phyloP scores from a whole-genome alignment of 2,329 filamentous ascomycete species.

The Penicillium hordei region DNA sequence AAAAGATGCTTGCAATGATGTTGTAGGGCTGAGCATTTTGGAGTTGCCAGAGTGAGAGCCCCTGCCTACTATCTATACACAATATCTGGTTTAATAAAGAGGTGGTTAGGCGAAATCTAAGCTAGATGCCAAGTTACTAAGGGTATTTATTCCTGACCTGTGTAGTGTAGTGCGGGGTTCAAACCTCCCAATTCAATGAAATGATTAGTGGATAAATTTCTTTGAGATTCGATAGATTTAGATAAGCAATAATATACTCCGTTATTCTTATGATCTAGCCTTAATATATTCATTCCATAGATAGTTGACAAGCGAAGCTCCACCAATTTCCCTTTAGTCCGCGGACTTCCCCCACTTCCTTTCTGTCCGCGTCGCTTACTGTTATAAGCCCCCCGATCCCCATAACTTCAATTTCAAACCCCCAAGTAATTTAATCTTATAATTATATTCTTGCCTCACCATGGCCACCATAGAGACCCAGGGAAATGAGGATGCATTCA shows the following conservation, averaged over 20 bases:
- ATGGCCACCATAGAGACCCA: neutral
- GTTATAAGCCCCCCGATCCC: neutral
- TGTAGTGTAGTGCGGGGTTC: neutral
- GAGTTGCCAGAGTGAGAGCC: too few species aligned
- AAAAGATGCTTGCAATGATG: too few species aligned
- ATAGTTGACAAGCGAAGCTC: neutral
- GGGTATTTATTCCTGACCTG: neutral
- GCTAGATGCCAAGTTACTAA: too few species aligned
- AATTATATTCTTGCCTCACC: neutral
- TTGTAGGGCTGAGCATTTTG: too few species aligned
- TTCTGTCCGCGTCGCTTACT: neutral
- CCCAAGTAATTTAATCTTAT: neutral
- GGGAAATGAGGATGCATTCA: conserved; percentile 13
- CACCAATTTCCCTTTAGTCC: conserved; percentile 18
- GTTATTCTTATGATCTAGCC: neutral
- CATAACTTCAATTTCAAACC: neutral
- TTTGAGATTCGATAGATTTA: neutral
- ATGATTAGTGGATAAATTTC: conserved; percentile 3
- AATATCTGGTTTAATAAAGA: too few species aligned
- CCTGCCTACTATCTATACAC: too few species aligned
- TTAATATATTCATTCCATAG: neutral
- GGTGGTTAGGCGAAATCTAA: too few species aligned
- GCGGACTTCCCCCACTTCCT: conserved; percentile 10
- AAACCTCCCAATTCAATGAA: neutral
- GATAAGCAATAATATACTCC: neutral